Conservation (phyloP, 2,329 filamentous ascomycete species). For the Penicillium aurantiogriseum region DNA sequence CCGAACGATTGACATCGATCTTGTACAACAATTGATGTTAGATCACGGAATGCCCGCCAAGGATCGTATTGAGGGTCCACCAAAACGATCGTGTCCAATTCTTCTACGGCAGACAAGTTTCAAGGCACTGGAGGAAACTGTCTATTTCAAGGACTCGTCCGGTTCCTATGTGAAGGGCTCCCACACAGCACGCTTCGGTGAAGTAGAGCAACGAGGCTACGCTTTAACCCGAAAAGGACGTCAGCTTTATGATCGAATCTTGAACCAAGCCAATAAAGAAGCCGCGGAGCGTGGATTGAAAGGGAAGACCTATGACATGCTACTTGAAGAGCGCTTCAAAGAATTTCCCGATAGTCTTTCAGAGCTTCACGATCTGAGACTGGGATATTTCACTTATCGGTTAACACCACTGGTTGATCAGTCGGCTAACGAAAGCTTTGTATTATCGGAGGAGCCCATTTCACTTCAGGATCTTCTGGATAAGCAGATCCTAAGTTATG, state of each 20-base stretch:
- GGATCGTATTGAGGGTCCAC: constrained; percentile 54
- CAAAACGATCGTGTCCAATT: constrained; percentile 45
- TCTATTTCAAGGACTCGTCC: constrained; percentile 39
- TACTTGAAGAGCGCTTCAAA: constrained; percentile 33
- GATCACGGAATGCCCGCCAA: constrained; percentile 46
- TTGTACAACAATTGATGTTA: constrained; percentile 47
- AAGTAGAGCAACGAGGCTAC: constrained; percentile 54
- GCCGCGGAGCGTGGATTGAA: constrained; percentile 5
- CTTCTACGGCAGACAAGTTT: constrained; percentile 57
- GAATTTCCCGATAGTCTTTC: constrained; percentile 46
- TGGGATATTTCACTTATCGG: constrained; percentile 45
- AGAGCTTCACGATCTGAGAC: constrained; percentile 34
- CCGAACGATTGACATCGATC: constrained; percentile 50
- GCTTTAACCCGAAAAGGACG: constrained; percentile 50
- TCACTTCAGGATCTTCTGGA: constrained; percentile 35
- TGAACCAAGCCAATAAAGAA: constrained; percentile 28
- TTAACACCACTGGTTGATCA: constrained; percentile 16
- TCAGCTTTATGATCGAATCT: constrained; percentile 48
- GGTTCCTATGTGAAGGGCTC: constrained; percentile 32
- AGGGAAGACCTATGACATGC: constrained; percentile 13
- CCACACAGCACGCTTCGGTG: constrained; percentile 54
- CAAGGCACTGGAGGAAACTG: constrained; percentile 50
- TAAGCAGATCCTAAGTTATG: constrained; percentile 33
- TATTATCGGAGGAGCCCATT: background rate
- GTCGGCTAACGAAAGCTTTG: background rate